Evolutionary conservation across 2,329 filamentous ascomycete genomes (phyloP), one percentile per base, ranked within the genome.

Genomic region (Gnomoniopsis sp.): DNA sequence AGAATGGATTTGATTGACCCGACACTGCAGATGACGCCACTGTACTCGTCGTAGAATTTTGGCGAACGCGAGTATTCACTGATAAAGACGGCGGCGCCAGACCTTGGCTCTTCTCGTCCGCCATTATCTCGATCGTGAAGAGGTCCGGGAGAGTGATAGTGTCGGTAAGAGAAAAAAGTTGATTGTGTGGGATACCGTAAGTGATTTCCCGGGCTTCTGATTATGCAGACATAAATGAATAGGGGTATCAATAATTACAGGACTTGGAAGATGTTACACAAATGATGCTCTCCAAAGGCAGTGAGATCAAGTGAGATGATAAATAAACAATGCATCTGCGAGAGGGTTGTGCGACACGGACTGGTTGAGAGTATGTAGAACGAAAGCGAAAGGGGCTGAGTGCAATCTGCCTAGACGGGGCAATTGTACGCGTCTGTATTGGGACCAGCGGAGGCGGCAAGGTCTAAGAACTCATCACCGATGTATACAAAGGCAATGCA

Each of bases 1-100:
- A 50, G 57, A 61, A 61, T 36, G 59, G 57, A 30, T 59, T 59
- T 21, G 59, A 61, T 19, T n/a, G 49, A 3, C 57, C 53, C 22
- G 59, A 61, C 17, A 48, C 48, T 36, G 55, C 44, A 2, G 59
- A 59, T 26, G 59, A 30, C 36, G 36, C 51, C 36, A 61, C 33
- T 44, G 51, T 61, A 49, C 59, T 61, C 21, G 47, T 41, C 33
- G 50, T 49, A 26, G 59, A 61, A 33, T 55, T 36, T 30, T 55
- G 47, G 47, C 55, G 55, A 23, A 55, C 55, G 15, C 21, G 59
- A n/a, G 59, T 61, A 38, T 61, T 46, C 26, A 49, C 51, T 19
- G 51, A 58, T 21, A 61, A 51, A 6, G 50, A 12, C 44, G 59
- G 58, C 50, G 58, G 55, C 41, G 51, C 59, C 19, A 61, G 51